Conservation (phyloP, 805 yeast species). For the Yarrowia keelungensis region DNA sequence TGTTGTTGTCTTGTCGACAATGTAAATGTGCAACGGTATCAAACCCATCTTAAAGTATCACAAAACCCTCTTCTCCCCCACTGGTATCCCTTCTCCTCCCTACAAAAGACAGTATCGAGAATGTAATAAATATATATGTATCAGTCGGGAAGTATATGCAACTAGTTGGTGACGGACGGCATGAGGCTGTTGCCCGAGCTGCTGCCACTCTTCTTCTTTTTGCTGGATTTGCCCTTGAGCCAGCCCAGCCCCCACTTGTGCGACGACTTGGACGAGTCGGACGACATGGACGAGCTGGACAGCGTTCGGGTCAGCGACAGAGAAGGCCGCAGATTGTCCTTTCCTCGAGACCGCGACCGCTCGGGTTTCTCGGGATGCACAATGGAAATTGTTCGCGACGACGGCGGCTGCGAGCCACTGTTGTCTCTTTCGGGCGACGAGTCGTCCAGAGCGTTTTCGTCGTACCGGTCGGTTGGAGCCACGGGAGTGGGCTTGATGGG, state of each 20-base stretch:
- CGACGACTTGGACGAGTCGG: slow-evolving; percentile 36
- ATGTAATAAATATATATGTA: slow-evolving; percentile 36
- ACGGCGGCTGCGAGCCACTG: slow-evolving; percentile 34
- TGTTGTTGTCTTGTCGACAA: too few relatives aligned
- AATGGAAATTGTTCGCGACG: slow-evolving; percentile 32
- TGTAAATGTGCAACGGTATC: too few relatives aligned
- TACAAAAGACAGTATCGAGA: slow-evolving; percentile 8
- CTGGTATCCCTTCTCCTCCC: neutral
- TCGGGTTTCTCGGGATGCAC: slow-evolving; percentile 37
- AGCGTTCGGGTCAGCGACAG: slow-evolving; percentile 35
- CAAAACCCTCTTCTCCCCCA: too few relatives aligned
- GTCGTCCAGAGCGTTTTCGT: slow-evolving; percentile 25
- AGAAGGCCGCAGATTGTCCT: slow-evolving; percentile 27
- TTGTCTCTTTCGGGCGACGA: slow-evolving; percentile 29
- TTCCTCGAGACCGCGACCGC: slow-evolving; percentile 26
- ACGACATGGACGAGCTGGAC: slow-evolving; percentile 34
- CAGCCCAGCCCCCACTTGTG: slow-evolving; percentile 36
- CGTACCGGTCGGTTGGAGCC: neutral
- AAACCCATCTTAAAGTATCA: too few relatives aligned
- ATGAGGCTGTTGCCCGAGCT: neutral
- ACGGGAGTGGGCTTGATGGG: neutral
- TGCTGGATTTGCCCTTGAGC: slow-evolving; percentile 31
- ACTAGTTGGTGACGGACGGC: slow-evolving; percentile 27
- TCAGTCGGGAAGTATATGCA: slow-evolving; percentile 11
- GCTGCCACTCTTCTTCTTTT: slow-evolving; percentile 21